Percentiles rank a stretch among this genome's conserved stretches.
Evolutionary conservation across 2,329 filamentous ascomycete genomes (phyloP).

Genomic region (Botryosphaeria agaves): DNA sequence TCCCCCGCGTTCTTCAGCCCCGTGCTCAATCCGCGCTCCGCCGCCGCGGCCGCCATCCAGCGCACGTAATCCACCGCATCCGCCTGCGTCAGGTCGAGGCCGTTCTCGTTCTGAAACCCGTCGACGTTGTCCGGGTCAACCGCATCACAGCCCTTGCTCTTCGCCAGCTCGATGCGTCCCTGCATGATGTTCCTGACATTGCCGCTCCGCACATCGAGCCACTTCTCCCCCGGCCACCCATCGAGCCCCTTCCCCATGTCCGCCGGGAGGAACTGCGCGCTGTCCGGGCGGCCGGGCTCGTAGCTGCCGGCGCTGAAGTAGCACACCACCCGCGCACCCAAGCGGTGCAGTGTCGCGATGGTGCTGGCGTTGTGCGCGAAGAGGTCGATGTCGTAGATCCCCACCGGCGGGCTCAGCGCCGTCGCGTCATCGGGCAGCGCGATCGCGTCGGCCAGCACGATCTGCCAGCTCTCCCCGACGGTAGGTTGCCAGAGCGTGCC

Average conservation of each 20-base stretch:
- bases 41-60: conserved; percentile 40
- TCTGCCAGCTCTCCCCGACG: conserved; percentile 41
- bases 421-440: conserved; percentile 13
- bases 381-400: conserved; percentile 44
- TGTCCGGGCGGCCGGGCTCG: conserved; percentile 45
- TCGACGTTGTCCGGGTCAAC: no score
- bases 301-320: conserved; percentile 59
- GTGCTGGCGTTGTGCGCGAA: conserved; percentile 32
- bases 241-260: conserved; percentile 42
- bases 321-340: conserved; percentile 48
- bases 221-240: conserved; percentile 50
- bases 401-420: conserved; percentile 30
- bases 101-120: conserved; percentile 48
- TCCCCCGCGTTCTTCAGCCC: conserved; percentile 52
- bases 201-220: conserved; percentile 41
- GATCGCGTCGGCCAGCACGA: conserved; percentile 33
- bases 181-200: conserved; percentile 48
- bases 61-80: conserved; percentile 42
- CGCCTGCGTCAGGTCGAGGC: conserved; percentile 36
- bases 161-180: conserved; percentile 41
- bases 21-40: conserved; percentile 36
- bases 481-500: conserved; percentile 43
- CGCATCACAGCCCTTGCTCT: no score
- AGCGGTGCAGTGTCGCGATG: conserved; percentile 29
- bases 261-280: conserved; percentile 30